Percentiles rank a stretch among this genome's conserved stretches.
phyloP scores from a whole-genome alignment of 805 yeast species.

The Kuraishia capsulata region DNA sequence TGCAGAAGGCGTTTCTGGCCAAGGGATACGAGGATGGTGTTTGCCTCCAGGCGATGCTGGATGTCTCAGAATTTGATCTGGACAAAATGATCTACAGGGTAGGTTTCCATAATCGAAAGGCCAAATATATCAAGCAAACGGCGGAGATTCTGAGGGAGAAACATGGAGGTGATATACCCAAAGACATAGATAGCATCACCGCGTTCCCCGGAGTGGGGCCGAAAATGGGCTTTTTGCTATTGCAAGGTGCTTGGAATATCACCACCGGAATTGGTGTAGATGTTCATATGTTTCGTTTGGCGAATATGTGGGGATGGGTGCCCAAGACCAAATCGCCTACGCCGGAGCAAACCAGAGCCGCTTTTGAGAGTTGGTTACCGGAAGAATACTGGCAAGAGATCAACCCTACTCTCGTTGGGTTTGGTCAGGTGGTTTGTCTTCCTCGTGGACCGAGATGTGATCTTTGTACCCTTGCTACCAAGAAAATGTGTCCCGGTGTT shows the following conservation, averaged over 20 bases:
- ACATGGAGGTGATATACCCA: slow-evolving; percentile 65
- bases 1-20: slow-evolving; percentile 39
- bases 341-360: slow-evolving; percentile 70
- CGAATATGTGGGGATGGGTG: slow-evolving; percentile 79
- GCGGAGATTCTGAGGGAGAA: slow-evolving; percentile 40
- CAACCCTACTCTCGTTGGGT: slow-evolving; percentile 83
- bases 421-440: slow-evolving; percentile 83
- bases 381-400: slow-evolving; percentile 70
- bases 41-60: slow-evolving; percentile 42
- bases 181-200: slow-evolving; percentile 52
- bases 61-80: slow-evolving; percentile 43
- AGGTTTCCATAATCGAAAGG: slow-evolving; percentile 81
- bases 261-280: slow-evolving; percentile 89
- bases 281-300: slow-evolving; percentile 77
- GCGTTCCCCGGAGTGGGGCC: slow-evolving; percentile 91
- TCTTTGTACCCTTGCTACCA: slow-evolving; percentile 46
- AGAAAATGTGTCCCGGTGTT: slow-evolving; percentile 49
- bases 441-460: slow-evolving; percentile 68
- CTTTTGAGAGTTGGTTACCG: slow-evolving; percentile 69
- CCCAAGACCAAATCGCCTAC: slow-evolving; percentile 33
- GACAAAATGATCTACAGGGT: slow-evolving; percentile 68
- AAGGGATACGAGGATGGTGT: slow-evolving; percentile 39
- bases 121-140: slow-evolving; percentile 57
- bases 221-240: slow-evolving; percentile 79
- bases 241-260: slow-evolving; percentile 77